These are phyloP conservation scores for Lavandula angustifolia DNA, from an alignment of 257 asterid genomes.

Conservation along the genomic window DNA sequence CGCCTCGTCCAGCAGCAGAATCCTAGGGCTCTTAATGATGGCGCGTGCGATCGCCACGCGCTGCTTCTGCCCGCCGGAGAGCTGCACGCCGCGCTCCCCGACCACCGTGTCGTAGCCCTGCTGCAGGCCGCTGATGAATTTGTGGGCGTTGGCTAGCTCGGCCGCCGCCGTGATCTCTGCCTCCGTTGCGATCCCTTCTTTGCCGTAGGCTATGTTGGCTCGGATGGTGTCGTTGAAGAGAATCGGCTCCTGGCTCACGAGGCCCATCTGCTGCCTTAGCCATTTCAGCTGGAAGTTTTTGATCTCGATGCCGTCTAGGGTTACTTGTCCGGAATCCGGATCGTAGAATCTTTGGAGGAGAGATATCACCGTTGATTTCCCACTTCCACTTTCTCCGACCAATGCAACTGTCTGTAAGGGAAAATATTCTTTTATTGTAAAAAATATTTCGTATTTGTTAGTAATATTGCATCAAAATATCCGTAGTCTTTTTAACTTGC, in stretches of 20 bases:
- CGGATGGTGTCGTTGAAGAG: slow-evolving; percentile 69
- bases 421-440: no score
- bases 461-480: no score
- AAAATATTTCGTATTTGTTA: no score
- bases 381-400: slow-evolving; percentile 91
- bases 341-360: slow-evolving; percentile 71
- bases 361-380: slow-evolving; percentile 76
- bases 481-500: no score
- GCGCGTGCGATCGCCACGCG: slow-evolving; percentile 82
- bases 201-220: slow-evolving; percentile 73
- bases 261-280: slow-evolving; percentile 85
- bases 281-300: slow-evolving; percentile 62
- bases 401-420: slow-evolving; percentile 60
- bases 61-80: slow-evolving; percentile 81
- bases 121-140: slow-evolving; percentile 58
- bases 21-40: slow-evolving; percentile 59
- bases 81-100: slow-evolving; percentile 68
- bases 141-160: slow-evolving; percentile 71
- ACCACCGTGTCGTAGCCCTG: slow-evolving; percentile 72
- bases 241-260: slow-evolving; percentile 81
- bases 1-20: slow-evolving; percentile 69
- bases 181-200: slow-evolving; percentile 64
- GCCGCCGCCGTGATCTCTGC: slow-evolving; percentile 69
- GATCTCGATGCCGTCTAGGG: slow-evolving; percentile 70
- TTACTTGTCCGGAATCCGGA: slow-evolving; percentile 63